phyloP scores from a whole-genome alignment of 192 early-diverging fungal species.

The Chytriomyces confervae region DNA sequence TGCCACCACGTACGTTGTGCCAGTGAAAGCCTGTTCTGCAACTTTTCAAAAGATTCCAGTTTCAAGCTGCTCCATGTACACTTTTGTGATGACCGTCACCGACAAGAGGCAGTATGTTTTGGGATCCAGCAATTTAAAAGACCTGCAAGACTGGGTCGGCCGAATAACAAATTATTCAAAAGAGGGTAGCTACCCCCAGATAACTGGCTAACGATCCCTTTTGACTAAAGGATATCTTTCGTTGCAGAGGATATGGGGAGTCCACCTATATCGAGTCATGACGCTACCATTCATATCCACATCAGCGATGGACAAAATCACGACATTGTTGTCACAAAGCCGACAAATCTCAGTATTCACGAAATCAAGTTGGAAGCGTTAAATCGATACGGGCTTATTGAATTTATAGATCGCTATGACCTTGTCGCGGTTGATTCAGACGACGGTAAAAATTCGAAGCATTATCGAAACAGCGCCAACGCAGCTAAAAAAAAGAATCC shows the following conservation, averaged over 20 bases:
- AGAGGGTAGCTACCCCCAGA: background rate
- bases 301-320: constrained; percentile 7
- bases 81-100: constrained; percentile 11
- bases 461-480: too few species aligned
- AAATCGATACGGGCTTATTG: constrained; percentile 5
- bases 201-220: background rate
- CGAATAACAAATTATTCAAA: background rate
- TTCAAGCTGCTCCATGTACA: background rate
- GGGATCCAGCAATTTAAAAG: background rate
- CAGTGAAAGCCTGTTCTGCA: background rate
- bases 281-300: background rate
- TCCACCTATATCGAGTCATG: background rate
- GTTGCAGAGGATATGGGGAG: background rate
- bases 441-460: background rate
- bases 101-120: background rate
- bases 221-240: background rate
- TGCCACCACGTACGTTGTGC: constrained; percentile 28
- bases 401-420: constrained; percentile 13
- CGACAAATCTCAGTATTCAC: background rate
- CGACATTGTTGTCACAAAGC: background rate
- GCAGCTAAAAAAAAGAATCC: too few species aligned
- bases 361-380: constrained; percentile 29
- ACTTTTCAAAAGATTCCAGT: background rate
- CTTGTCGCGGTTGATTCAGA: constrained; percentile 1
- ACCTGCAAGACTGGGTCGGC: background rate